Conservation (phyloP, 1,284 basidiomycete genomes). For the Papiliotrema terrestris region DNA sequence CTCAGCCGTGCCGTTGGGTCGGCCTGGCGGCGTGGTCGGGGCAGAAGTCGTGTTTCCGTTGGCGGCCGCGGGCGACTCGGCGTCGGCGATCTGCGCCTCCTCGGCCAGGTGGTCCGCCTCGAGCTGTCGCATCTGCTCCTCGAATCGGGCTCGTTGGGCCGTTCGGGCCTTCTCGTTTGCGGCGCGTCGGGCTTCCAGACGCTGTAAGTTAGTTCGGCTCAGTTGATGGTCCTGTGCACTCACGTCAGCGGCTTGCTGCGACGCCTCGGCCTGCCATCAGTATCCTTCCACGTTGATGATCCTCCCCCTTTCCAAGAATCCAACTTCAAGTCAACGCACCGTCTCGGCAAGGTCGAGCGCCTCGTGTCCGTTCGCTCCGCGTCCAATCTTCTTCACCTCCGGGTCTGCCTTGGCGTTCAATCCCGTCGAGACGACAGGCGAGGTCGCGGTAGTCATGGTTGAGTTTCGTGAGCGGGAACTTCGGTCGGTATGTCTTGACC, state of each 20-base stretch:
- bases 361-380: slow-evolving; percentile 33
- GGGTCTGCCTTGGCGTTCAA: slow-evolving; percentile 16
- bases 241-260: slow-evolving; percentile 23
- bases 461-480: no score
- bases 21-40: slow-evolving; percentile 38
- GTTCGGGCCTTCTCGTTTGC: slow-evolving; percentile 82
- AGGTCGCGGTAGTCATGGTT: slow-evolving; percentile 34
- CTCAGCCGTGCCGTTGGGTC: slow-evolving; percentile 5
- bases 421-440: not conserved
- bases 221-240: not conserved
- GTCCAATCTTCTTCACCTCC: slow-evolving; percentile 18
- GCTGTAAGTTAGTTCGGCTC: slow-evolving; percentile 52
- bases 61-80: slow-evolving; percentile 10
- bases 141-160: slow-evolving; percentile 81
- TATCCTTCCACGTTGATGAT: not conserved
- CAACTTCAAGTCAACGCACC: slow-evolving; percentile 17
- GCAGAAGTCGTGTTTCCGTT: slow-evolving; percentile 34
- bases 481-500: not conserved
- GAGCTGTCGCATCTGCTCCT: slow-evolving; percentile 86
- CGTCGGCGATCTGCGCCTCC: slow-evolving; percentile 59
- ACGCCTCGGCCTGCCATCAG: slow-evolving; percentile 15
- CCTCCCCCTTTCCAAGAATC: no score
- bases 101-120: slow-evolving; percentile 83
- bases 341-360: slow-evolving; percentile 35
- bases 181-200: slow-evolving; percentile 81